A percentile compares a stretch with the other conserved stretches of the same genome.
Evolutionary conservation across 208 protist genomes (phyloP).

Genomic region (Leishmania tarentolae): DNA sequence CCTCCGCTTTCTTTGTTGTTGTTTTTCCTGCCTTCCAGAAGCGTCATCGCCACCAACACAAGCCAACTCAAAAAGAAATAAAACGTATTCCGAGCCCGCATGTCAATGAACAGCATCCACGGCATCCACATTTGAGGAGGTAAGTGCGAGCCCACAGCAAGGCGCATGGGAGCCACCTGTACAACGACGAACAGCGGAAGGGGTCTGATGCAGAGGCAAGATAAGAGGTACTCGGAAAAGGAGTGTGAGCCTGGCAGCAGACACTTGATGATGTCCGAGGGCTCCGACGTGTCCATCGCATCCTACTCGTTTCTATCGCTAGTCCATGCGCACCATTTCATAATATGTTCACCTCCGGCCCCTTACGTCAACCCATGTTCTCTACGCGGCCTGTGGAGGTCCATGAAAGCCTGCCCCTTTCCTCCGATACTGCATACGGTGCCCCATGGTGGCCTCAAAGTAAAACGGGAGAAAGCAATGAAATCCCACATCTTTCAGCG

Average conservation of each 20-base stretch:
- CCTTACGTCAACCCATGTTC: neutral
- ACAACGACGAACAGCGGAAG: no score
- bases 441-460: neutral
- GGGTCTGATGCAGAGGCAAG: neutral
- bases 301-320: neutral
- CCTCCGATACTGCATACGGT: neutral
- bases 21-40: neutral
- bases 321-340: neutral
- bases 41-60: neutral
- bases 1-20: neutral
- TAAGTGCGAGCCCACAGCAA: neutral
- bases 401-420: neutral
- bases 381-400: neutral
- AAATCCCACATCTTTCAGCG: neutral
- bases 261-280: neutral
- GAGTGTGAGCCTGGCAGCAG: neutral
- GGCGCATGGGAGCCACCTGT: neutral
- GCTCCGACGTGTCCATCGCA: neutral
- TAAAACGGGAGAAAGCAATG: neutral
- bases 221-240: neutral
- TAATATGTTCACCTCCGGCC: neutral
- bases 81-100: neutral
- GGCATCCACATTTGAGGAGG: neutral
- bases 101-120: neutral
- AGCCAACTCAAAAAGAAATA: neutral